A percentile compares a stretch with the other conserved stretches of the same genome.
Evolutionary conservation across 176 grass and related monocot genomes (phyloP).

Genomic region (Cenchrus fungigraminus): DNA sequence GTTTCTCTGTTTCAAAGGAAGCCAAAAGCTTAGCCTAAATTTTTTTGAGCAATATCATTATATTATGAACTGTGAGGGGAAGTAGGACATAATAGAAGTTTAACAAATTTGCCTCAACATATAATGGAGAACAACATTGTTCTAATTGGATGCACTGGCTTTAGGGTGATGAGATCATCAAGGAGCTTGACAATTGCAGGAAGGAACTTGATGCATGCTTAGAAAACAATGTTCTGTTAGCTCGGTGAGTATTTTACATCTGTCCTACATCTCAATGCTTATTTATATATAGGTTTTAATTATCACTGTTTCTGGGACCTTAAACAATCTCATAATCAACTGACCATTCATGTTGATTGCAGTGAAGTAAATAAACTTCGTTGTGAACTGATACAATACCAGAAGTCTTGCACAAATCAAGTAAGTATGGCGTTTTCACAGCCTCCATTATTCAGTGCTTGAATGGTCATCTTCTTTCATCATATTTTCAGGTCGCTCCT

Average conservation of each 20-base stretch:
- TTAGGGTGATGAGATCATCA: conserved; percentile 55
- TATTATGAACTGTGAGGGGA: conserved; percentile 10
- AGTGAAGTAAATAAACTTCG: conserved; percentile 68
- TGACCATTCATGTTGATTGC: conserved; percentile 29
- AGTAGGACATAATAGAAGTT: conserved; percentile 5
- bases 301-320: conserved; percentile 31
- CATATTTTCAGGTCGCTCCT: conserved; percentile 41
- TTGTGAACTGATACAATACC: conserved; percentile 57
- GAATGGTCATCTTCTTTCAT: conserved; percentile 27
- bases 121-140: conserved; percentile 23
- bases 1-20: conserved; percentile 21
- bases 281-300: conserved; percentile 9
- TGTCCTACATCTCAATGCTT: neutral
- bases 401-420: conserved; percentile 40
- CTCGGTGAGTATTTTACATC: conserved; percentile 52
- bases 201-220: conserved; percentile 57
- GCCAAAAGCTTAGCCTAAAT: neutral
- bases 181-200: conserved; percentile 53
- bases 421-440: conserved; percentile 24
- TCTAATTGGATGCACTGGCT: conserved; percentile 19
- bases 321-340: conserved; percentile 13
- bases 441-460: conserved; percentile 3
- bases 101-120: conserved; percentile 31
- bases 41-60: conserved; percentile 8
- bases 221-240: conserved; percentile 58